Base-by-base conservation (phyloP, 1,139 yeast genomes). In the Torulaspora globosa region DNA sequence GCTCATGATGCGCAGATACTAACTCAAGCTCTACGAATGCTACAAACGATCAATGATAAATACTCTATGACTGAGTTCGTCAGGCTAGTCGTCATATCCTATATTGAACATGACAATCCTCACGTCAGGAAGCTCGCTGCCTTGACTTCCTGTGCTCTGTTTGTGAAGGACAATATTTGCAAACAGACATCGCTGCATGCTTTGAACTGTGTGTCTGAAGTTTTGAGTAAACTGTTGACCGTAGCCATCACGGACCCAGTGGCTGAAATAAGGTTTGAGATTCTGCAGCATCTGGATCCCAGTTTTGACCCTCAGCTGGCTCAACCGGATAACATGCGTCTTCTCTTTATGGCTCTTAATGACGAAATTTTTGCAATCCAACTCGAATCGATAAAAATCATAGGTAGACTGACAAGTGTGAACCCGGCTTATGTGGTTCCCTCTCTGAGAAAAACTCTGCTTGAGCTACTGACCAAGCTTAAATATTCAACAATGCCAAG, bases 391-490 rank as follows among this genome's bases (percentile, higher is more conserved):
- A 79, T 90, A 36, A 75, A 75, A 39, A 76, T 90, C 7, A 79
- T 92, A 48, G 97, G 98, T 1, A 75, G 97, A 47, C 69, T 94
- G 16, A 84, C 96, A 0, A 71, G 80, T 3, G 83, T 88, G 31
- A 94, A 94, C 59, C 97, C 99, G 1, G 97, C 98, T 0, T 90
- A 88, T 65, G 88, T 92, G 52, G 92, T 90, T 23, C 98, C 99
- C 0, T 85, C 95, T 1, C 71, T 94, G 46, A 73, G 98, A 55
- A 90, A 88, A 60, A 81, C 94, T 0, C 70, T 94, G 51, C 81
- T 94, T 43, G 97, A 92, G 64, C 72, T 90, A 15, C 68, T 94
- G 41, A 87, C 97, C 0, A 85, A 88, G 54, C 70, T 94, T 42
- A 95, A 89, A 56, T 89, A 82, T 64, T 85, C 96, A 2, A 78